phyloP scores from a whole-genome alignment of 495 filamentous ascomycete species.

The Neurospora cerealis region DNA sequence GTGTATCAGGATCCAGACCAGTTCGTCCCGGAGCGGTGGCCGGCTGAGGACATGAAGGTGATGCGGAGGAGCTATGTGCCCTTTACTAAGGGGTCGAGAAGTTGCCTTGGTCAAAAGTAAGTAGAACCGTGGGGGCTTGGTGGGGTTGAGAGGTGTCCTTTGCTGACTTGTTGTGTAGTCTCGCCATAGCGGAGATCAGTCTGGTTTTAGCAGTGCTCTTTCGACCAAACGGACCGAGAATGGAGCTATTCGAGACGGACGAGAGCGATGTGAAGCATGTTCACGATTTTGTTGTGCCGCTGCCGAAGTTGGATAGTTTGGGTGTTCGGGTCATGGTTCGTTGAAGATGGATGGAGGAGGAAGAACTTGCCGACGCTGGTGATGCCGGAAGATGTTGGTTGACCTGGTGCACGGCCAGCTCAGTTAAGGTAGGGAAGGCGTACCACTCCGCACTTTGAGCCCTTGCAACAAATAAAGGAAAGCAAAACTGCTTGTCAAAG shows the following conservation, averaged over 20 bases:
- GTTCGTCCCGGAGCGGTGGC: constrained; percentile 34
- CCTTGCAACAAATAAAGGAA: background rate
- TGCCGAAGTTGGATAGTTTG: constrained; percentile 21
- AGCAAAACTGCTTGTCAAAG: background rate
- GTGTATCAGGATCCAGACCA: constrained; percentile 25
- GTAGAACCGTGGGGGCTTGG: no score
- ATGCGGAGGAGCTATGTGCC: constrained; percentile 8
- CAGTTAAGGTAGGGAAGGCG: background rate
- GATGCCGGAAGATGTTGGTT: background rate
- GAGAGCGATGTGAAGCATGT: constrained; percentile 22
- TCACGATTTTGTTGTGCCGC: constrained; percentile 18
- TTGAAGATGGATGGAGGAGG: background rate
- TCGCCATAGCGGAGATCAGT: constrained; percentile 28
- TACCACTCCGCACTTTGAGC: background rate
- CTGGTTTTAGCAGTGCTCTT: constrained; percentile 25
- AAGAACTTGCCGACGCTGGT: background rate
- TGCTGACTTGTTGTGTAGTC: constrained; percentile 6
- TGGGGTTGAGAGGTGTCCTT: background rate
- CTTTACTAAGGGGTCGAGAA: constrained; percentile 9
- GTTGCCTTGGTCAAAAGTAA: constrained; percentile 15
- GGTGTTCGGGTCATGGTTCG: constrained; percentile 22
- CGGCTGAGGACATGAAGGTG: constrained; percentile 19
- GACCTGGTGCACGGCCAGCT: background rate
- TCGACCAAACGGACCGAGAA: constrained; percentile 9
- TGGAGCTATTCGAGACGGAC: constrained; percentile 24